Evolutionary conservation across 371 early-diverging fungal species (phyloP).

Genomic region (Fennellomyces sp.): DNA sequence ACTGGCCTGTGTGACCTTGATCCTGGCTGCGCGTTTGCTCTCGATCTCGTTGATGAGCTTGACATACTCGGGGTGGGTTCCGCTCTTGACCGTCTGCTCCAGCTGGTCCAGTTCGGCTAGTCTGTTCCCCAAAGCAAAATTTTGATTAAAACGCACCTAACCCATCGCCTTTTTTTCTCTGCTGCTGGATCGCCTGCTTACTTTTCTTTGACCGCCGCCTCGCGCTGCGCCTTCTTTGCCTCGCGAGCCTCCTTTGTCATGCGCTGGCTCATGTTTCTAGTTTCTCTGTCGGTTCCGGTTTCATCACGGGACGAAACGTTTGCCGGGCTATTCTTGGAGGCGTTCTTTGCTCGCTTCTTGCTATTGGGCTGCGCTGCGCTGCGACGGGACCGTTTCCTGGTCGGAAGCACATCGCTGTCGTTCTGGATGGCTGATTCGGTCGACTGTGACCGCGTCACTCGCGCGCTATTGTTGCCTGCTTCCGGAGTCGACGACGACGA

Average conservation of each 20-base stretch:
- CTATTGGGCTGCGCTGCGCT: neutral
- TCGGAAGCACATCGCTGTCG: neutral
- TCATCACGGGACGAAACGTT: slow-evolving; percentile 5
- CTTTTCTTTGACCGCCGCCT: slow-evolving; percentile 21
- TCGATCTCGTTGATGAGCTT: slow-evolving; percentile 21
- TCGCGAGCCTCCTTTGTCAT: slow-evolving; percentile 31
- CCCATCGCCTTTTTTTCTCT: no score
- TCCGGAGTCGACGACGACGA: neutral
- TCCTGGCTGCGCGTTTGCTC: slow-evolving; percentile 20
- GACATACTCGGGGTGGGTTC: slow-evolving; percentile 24
- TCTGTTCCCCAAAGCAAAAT: no score
- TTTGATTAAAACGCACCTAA: neutral
- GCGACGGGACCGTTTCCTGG: slow-evolving; percentile 13
- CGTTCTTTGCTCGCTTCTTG: slow-evolving; percentile 3
- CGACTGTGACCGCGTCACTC: slow-evolving; percentile 28
- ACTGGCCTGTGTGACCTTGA: slow-evolving; percentile 12
- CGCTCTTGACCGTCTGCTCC: slow-evolving; percentile 23
- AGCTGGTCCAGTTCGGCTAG: slow-evolving; percentile 26
- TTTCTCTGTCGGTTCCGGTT: slow-evolving; percentile 23
- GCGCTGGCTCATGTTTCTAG: slow-evolving; percentile 24
- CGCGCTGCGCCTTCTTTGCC: slow-evolving; percentile 28
- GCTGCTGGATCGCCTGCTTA: neutral
- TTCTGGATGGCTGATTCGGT: slow-evolving; percentile 9
- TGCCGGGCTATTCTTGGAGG: neutral
- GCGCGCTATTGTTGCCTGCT: slow-evolving; percentile 8